A percentile compares a stretch with the other conserved stretches of the same genome.
phyloP scores from a whole-genome alignment of 2,329 filamentous ascomycete genomes.

The Fusarium domesticum region DNA sequence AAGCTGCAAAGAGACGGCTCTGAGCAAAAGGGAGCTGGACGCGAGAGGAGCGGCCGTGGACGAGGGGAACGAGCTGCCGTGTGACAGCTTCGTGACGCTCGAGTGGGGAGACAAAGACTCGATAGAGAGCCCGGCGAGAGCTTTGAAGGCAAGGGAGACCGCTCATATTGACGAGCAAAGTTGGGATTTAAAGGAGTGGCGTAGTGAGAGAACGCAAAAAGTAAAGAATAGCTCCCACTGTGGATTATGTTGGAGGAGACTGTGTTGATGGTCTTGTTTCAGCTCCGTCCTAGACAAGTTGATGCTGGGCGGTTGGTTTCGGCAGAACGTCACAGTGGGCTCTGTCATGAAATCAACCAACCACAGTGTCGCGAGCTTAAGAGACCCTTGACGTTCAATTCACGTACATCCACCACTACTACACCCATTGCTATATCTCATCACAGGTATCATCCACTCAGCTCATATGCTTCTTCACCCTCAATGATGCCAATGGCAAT shows the following conservation, averaged over 20 bases:
- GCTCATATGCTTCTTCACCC: not conserved
- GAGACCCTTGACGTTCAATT: constrained; percentile 7
- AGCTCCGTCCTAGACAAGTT: constrained; percentile 10
- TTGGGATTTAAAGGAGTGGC: not conserved
- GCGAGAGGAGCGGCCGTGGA: constrained; percentile 6
- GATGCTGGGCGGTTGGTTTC: constrained; percentile 19
- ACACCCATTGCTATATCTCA: constrained; percentile 1
- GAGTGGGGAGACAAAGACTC: constrained; percentile 44
- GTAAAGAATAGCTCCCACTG: constrained; percentile 9
- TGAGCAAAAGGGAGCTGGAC: constrained; percentile 10
- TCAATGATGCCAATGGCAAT: too few relatives aligned
- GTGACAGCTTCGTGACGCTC: constrained; percentile 26
- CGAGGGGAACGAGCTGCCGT: constrained; percentile 21
- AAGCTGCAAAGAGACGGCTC: constrained; percentile 14
- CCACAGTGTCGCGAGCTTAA: constrained; percentile 8
- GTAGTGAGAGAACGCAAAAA: not conserved
- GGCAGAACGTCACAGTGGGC: constrained; percentile 27
- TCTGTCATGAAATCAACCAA: constrained; percentile 13
- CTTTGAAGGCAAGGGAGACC: constrained; percentile 40
- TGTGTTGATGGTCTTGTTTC: constrained; percentile 9
- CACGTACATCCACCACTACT: constrained; percentile 5
- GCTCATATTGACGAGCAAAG: constrained; percentile 35
- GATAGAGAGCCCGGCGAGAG: constrained; percentile 45
- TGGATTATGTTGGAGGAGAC: constrained; percentile 12
- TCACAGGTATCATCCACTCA: not conserved